These are phyloP conservation scores for Aspergillus niger DNA, from an alignment of 2,329 filamentous ascomycete species.

Conservation along the genomic window DNA sequence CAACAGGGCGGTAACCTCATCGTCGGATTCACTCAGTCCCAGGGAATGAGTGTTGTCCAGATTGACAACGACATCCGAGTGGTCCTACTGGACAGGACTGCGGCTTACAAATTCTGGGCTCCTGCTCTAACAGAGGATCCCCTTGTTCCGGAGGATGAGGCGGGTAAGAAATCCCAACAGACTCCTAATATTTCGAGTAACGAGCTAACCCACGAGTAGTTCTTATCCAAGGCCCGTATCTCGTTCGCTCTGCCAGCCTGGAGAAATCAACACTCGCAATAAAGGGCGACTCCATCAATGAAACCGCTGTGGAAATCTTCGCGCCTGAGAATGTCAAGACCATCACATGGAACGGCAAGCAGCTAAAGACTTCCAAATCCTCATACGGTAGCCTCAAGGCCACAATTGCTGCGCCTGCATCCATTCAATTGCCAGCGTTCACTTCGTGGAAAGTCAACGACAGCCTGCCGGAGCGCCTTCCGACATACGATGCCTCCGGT, in stretches of 20 bases:
- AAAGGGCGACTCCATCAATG: conserved; percentile 49
- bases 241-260: conserved; percentile 51
- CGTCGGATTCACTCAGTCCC: conserved; percentile 52
- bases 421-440: conserved; percentile 37
- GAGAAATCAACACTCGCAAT: conserved; percentile 44
- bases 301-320: conserved; percentile 50
- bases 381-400: conserved; percentile 45
- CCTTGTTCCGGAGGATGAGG: conserved; percentile 47
- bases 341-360: conserved; percentile 56
- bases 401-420: conserved; percentile 30
- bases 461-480: conserved; percentile 46
- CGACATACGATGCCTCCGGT: conserved; percentile 47
- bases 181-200: neutral
- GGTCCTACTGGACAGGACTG: conserved; percentile 56
- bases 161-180: conserved; percentile 37
- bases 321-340: conserved; percentile 49
- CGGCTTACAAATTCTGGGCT: conserved; percentile 61
- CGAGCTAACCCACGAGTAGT: conserved; percentile 36
- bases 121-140: conserved; percentile 54
- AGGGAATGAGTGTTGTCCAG: conserved; percentile 52
- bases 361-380: conserved; percentile 34
- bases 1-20: conserved; percentile 45
- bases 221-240: conserved; percentile 55
- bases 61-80: conserved; percentile 52
- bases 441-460: conserved; percentile 45